Conservation (phyloP, 257 asterid species). For the Buddleja alternifolia region DNA sequence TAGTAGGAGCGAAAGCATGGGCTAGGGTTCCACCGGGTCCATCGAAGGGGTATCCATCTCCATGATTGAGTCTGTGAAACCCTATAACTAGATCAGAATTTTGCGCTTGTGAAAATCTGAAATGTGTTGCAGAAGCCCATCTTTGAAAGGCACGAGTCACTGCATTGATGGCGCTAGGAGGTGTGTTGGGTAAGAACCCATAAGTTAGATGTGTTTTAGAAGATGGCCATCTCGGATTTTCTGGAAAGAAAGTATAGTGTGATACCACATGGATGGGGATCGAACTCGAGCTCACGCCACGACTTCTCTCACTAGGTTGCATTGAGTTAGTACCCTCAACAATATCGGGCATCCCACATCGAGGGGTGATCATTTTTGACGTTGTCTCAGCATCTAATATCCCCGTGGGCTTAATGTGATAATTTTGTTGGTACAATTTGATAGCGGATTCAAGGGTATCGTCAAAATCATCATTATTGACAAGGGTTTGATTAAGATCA, state of each 20-base stretch:
- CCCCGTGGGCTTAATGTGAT: constrained; percentile 33
- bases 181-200: constrained; percentile 14
- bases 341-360: constrained; percentile 48
- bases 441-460: constrained; percentile 34
- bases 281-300: background rate
- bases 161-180: background rate
- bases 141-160: constrained; percentile 30
- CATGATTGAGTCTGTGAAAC: constrained; percentile 24
- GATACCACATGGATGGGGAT: constrained; percentile 25
- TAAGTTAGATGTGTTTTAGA: constrained; percentile 31
- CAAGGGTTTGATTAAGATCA: background rate
- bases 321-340: constrained; percentile 33
- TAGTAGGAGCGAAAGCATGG: constrained; percentile 28
- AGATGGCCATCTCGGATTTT: constrained; percentile 37
- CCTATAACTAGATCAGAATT: constrained; percentile 25
- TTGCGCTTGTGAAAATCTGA: constrained; percentile 18
- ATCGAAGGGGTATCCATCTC: constrained; percentile 25
- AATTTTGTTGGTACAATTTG: constrained; percentile 37
- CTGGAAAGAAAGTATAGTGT: constrained; percentile 27
- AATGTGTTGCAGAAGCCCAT: constrained; percentile 36
- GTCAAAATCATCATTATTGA: constrained; percentile 31
- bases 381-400: constrained; percentile 28
- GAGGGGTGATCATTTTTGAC: constrained; percentile 33
- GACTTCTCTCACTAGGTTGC: background rate
- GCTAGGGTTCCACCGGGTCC: constrained; percentile 31